phyloP scores from a whole-genome alignment of 768 basidiomycete species.

The Boletellus ananiceps region DNA sequence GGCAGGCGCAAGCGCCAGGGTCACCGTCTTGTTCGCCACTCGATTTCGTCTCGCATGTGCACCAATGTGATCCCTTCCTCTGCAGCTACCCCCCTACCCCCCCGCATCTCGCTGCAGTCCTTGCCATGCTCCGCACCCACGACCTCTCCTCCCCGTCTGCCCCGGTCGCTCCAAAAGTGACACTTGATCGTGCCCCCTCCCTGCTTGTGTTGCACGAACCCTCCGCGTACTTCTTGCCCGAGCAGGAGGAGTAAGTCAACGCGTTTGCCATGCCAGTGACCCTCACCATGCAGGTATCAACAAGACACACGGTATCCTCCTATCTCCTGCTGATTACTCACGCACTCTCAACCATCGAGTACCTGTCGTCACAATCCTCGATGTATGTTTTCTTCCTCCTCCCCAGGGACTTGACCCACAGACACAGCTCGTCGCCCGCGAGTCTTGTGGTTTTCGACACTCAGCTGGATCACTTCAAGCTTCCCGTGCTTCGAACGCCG shows the following conservation, averaged over 20 bases:
- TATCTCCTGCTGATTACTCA: conserved; percentile 49
- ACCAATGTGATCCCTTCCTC: conserved; percentile 6
- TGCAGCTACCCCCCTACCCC: conserved; percentile 61
- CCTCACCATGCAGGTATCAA: background rate
- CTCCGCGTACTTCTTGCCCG: conserved; percentile 47
- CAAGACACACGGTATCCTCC: conserved; percentile 40
- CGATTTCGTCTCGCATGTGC: conserved; percentile 1
- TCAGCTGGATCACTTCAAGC: conserved; percentile 42
- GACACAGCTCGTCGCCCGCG: conserved; percentile 18
- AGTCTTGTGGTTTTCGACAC: conserved; percentile 60
- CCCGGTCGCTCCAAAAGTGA: conserved; percentile 29
- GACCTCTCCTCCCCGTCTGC: conserved; percentile 17
- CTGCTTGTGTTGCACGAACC: conserved; percentile 59
- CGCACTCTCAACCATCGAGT: conserved; percentile 39
- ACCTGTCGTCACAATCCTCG: conserved; percentile 28
- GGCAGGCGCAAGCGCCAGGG: conserved; percentile 37
- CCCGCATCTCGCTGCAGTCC: conserved; percentile 48
- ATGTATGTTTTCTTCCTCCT: conserved; percentile 16
- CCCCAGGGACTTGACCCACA: background rate
- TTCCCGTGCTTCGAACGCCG: conserved; percentile 42
- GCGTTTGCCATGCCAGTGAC: background rate
- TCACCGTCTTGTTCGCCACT: conserved; percentile 52
- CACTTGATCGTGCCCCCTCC: conserved; percentile 39
- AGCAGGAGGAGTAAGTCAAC: conserved; percentile 22
- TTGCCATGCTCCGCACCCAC: conserved; percentile 44